Percentiles rank a stretch among this genome's conserved stretches.
phyloP scores from a whole-genome alignment of 2,329 filamentous ascomycete species.

The Penicillium sp. region DNA sequence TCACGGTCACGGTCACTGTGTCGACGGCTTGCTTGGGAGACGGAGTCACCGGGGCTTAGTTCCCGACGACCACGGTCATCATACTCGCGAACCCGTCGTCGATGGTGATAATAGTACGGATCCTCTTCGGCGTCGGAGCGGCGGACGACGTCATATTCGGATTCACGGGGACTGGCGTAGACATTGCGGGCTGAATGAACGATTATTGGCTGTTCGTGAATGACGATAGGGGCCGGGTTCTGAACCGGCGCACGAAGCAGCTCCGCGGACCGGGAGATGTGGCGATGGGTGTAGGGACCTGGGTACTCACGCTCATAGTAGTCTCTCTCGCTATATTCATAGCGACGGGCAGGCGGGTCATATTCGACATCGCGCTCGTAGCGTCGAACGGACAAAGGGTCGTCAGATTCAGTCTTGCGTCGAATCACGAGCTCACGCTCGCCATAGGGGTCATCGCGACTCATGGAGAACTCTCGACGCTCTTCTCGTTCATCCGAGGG shows the following conservation, averaged over 20 bases:
- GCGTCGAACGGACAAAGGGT: constrained; percentile 45
- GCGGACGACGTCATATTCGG: constrained; percentile 64
- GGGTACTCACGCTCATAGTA: constrained; percentile 50
- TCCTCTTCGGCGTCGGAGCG: constrained; percentile 61
- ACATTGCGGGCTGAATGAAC: constrained; percentile 58
- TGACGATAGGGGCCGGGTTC: constrained; percentile 49
- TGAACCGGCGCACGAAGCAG: constrained; percentile 50
- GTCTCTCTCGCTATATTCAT: constrained; percentile 28
- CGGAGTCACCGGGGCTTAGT: constrained; percentile 57
- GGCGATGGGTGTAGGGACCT: constrained; percentile 47
- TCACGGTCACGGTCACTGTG: constrained; percentile 44
- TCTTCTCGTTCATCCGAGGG: constrained; percentile 44
- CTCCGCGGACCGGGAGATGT: constrained; percentile 58
- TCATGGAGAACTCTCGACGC: constrained; percentile 39
- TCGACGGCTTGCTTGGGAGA: constrained; percentile 53
- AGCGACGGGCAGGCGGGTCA: constrained; percentile 38
- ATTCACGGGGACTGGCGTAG: constrained; percentile 55
- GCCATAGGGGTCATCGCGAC: constrained; percentile 31
- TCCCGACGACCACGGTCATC: constrained; percentile 54
- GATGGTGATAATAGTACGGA: constrained; percentile 65
- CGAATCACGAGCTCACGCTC: constrained; percentile 51
- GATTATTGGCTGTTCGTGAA: constrained; percentile 61
- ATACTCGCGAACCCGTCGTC: constrained; percentile 60
- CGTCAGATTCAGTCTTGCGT: constrained; percentile 52
- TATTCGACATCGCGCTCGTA: constrained; percentile 54